phyloP scores from a whole-genome alignment of 208 protist genomes.

The Crithidia bombi region DNA sequence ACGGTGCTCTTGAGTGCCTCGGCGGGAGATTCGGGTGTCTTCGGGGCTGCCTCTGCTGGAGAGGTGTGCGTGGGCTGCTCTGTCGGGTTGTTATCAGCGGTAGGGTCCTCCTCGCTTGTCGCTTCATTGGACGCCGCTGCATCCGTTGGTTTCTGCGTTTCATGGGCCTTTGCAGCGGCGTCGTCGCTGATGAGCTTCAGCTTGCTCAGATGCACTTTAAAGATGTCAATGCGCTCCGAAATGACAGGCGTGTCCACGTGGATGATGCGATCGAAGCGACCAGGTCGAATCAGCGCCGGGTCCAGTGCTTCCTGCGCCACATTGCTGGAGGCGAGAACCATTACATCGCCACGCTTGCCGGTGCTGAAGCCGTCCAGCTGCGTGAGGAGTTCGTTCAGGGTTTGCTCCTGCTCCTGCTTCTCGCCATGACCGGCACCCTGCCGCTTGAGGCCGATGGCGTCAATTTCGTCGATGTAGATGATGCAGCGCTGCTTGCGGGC shows the following conservation, averaged over 20 bases:
- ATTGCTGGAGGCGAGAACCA: conserved; percentile 98
- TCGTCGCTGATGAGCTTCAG: conserved; percentile 59
- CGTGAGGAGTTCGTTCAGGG: conserved; percentile 97
- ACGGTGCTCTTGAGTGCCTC: not conserved
- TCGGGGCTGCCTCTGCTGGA: not conserved
- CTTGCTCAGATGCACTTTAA: conserved; percentile 92
- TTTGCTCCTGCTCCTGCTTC: conserved; percentile 96
- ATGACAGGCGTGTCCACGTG: conserved; percentile 93
- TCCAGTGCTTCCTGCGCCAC: conserved; percentile 91
- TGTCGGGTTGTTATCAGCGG: too few species aligned
- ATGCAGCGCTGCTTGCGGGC: conserved; percentile 96
- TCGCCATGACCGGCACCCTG: conserved; percentile 71
- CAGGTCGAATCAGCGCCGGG: conserved; percentile 88
- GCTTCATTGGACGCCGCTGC: not conserved
- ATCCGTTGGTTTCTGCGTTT: not conserved
- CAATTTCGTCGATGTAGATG: conserved; percentile 99
- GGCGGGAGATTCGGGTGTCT: not conserved
- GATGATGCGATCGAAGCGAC: conserved; percentile 96
- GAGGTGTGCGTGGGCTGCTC: not conserved
- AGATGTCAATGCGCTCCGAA: conserved; percentile 95
- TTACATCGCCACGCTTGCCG: conserved; percentile 71
- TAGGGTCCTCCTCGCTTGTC: not conserved
- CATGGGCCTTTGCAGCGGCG: not conserved
- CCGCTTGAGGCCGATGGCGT: conserved; percentile 94
- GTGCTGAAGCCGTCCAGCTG: conserved; percentile 96